Conservation (phyloP, 495 filamentous ascomycete genomes). For the Paragyromitra xinjiangensis region DNA sequence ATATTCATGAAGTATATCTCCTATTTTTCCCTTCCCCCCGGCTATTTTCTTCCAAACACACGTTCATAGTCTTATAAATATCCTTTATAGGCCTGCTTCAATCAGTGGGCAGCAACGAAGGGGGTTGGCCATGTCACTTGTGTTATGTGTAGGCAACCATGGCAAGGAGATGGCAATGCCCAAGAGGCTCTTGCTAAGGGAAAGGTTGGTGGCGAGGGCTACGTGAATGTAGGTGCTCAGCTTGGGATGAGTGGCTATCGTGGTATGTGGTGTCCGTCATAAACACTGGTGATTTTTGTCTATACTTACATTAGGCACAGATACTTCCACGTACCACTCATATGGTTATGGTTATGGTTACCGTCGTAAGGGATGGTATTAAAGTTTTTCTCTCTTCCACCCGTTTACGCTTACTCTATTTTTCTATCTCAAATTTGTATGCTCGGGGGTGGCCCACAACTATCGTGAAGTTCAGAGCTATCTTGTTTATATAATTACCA, state of each 20-base stretch:
- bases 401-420: not conserved
- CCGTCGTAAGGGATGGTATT: conserved; percentile 33
- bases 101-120: conserved; percentile 68
- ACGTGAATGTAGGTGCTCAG: conserved; percentile 68
- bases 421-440: not conserved
- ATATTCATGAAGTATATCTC: conserved; percentile 66
- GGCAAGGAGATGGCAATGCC: conserved; percentile 63
- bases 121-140: conserved; percentile 63
- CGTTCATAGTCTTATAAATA: conserved; percentile 6
- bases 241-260: conserved; percentile 66
- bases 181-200: conserved; percentile 57
- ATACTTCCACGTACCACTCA: conserved; percentile 31
- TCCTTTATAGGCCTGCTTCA: conserved; percentile 63
- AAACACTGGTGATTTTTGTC: not conserved
- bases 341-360: conserved; percentile 14
- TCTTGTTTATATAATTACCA: not conserved
- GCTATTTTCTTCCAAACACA: not conserved
- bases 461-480: not conserved
- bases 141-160: conserved; percentile 67
- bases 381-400: not conserved
- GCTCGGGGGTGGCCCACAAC: not conserved
- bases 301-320: conserved; percentile 27
- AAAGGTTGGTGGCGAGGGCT: conserved; percentile 63
- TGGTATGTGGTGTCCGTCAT: conserved; percentile 54
- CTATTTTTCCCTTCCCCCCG: not conserved